phyloP scores from a whole-genome alignment of 2,329 filamentous ascomycete genomes.

The Aspergillus piperis region DNA sequence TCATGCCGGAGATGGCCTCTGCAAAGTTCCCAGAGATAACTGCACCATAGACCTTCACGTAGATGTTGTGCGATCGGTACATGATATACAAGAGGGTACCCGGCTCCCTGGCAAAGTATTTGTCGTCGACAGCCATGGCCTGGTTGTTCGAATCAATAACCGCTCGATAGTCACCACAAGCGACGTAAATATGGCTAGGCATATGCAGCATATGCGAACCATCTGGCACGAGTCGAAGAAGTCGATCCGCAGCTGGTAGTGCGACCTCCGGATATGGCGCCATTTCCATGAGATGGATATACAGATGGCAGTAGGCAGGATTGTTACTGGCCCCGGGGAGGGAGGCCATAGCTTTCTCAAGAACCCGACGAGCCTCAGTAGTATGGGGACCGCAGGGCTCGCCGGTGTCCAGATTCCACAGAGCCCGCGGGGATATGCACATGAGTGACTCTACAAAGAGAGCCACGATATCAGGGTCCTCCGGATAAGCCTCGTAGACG shows the following conservation, averaged over 20 bases:
- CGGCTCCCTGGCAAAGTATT: neutral
- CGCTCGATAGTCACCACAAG: neutral
- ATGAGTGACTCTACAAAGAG: too few species aligned
- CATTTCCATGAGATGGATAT: too few species aligned
- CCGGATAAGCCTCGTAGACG: too few species aligned
- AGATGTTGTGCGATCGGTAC: neutral
- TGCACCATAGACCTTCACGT: neutral
- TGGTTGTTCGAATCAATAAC: neutral
- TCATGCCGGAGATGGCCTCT: too few species aligned
- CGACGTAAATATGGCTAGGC: neutral
- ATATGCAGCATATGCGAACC: neutral
- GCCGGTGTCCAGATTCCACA: too few species aligned
- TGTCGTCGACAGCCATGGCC: neutral
- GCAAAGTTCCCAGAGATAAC: neutral
- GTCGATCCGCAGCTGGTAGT: neutral
- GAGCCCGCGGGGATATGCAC: too few species aligned
- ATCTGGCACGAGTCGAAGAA: neutral
- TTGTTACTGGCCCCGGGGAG: too few species aligned
- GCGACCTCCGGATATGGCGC: neutral
- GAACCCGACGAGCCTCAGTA: too few species aligned
- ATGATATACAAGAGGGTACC: neutral
- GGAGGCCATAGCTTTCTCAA: too few species aligned
- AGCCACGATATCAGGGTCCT: too few species aligned
- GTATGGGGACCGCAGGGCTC: too few species aligned
- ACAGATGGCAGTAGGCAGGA: too few species aligned